Conservation (phyloP, 2,329 filamentous ascomycete species). For the Arthroderma sp. region DNA sequence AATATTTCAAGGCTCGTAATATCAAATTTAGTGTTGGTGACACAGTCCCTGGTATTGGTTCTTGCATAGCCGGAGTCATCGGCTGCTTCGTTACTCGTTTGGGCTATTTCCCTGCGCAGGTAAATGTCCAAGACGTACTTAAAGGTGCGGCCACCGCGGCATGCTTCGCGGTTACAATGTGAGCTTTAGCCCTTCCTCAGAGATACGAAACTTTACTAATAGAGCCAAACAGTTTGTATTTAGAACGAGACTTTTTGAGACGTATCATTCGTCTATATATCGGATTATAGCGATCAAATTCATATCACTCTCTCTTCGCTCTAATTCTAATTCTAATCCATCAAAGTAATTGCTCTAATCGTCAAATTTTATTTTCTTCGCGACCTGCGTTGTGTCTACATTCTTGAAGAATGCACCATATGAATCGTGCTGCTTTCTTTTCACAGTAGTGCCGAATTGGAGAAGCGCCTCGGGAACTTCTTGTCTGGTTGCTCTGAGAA, state of each 20-base stretch:
- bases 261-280: too few species aligned
- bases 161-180: neutral
- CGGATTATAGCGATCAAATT: too few species aligned
- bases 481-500: conserved; percentile 86
- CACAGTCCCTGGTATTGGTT: conserved; percentile 34
- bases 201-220: too few species aligned
- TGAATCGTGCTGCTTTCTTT: conserved; percentile 93
- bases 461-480: conserved; percentile 77
- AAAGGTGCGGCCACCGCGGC: neutral
- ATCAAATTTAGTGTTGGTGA: conserved; percentile 29
- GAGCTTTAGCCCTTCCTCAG: neutral
- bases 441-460: conserved; percentile 95
- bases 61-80: conserved; percentile 33
- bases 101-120: neutral
- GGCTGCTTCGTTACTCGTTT: conserved; percentile 20
- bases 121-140: neutral
- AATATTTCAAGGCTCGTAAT: conserved; percentile 44
- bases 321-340: too few species aligned
- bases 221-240: neutral
- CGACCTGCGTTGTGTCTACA: conserved; percentile 65
- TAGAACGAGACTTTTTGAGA: too few species aligned
- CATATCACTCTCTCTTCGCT: too few species aligned
- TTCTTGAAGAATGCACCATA: conserved; percentile 97
- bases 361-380: conserved; percentile 88
- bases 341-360: conserved; percentile 17